Evolutionary conservation across 2,329 filamentous ascomycete species (phyloP), one percentile per base, ranked within the genome.

Genomic region (Hymenoscyphus infarciens): DNA sequence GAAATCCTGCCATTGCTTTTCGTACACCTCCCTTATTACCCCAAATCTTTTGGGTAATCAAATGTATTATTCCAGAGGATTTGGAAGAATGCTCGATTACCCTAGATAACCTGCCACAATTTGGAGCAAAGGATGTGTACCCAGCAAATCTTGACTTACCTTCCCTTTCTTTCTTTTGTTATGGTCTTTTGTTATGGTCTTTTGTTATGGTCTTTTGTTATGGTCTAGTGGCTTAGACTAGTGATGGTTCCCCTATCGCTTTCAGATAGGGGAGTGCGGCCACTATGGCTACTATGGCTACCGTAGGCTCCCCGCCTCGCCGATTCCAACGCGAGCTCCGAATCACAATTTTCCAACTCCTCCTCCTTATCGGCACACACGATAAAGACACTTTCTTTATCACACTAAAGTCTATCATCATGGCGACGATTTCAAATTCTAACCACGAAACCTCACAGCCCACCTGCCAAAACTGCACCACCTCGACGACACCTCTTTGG

Each of bases 401-500:
- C 60, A 55, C 57, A 59, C 55, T 60, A 33, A 25, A 29, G 29
- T 39, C 57, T 58, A 49, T 61, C 81, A 81, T 75, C 22, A 80
- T 73, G 77, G 83, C 69, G 77, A 85, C 77, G 82, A 86, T 80
- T 69, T 69, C 73, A 78, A 81, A 77, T 63, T 31, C 29, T 13
- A 67, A 77, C 67, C 74, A 77, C 70, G 79, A 81, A 76, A 79
- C 81, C 62, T 83, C 87, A 80, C 89, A 98, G 92, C 93, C 94
- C 68, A 91, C 93, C 69, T 99, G 95, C 78, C 91, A 96, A 77
- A 99, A 99, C 77, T 99, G 95, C 79, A 86, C 87, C 68, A 99
- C 95, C 54, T 96, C 92, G 52, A 98, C 93, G 59, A 99, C 95
- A 55, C 95, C 95, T 52, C 81, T 99, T 75, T 99, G 95, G 95